These are phyloP conservation scores for Fusarium sp. DNA, from an alignment of 2,329 filamentous ascomycete genomes.

Conservation along the genomic window DNA sequence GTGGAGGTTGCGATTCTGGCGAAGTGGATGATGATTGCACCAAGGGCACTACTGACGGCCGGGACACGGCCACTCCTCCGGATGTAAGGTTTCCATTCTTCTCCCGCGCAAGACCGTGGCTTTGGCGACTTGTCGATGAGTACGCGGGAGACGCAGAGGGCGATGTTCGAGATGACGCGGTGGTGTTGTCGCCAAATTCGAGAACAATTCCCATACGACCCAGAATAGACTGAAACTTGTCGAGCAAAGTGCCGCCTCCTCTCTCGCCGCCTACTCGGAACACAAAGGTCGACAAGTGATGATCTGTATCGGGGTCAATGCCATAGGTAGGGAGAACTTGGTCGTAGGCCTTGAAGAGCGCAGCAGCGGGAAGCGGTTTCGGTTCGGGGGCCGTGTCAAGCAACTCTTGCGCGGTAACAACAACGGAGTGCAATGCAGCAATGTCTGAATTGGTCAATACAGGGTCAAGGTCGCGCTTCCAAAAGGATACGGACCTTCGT, in stretches of 20 bases:
- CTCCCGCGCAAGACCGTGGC: conserved; percentile 7
- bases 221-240: conserved; percentile 78
- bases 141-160: conserved; percentile 40
- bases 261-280: conserved; percentile 80
- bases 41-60: not conserved
- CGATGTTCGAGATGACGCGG: conserved; percentile 42
- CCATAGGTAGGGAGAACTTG: conserved; percentile 77
- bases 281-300: conserved; percentile 80
- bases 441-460: conserved; percentile 72
- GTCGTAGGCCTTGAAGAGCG: conserved; percentile 86
- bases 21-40: conserved; percentile 8
- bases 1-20: conserved; percentile 3
- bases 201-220: conserved; percentile 78
- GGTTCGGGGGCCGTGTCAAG: conserved; percentile 68
- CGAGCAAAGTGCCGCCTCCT: conserved; percentile 68
- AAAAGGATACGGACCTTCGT: conserved; percentile 62
- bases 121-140: conserved; percentile 36
- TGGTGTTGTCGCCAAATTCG: conserved; percentile 64
- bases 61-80: conserved; percentile 6
- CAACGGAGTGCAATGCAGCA: conserved; percentile 80
- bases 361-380: conserved; percentile 77
- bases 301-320: conserved; percentile 78
- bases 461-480: not conserved
- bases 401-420: conserved; percentile 76
- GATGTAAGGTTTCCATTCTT: conserved; percentile 14